Base-by-base conservation (phyloP, 2,329 filamentous ascomycete genomes). In the Trichoderma endophyticum region DNA sequence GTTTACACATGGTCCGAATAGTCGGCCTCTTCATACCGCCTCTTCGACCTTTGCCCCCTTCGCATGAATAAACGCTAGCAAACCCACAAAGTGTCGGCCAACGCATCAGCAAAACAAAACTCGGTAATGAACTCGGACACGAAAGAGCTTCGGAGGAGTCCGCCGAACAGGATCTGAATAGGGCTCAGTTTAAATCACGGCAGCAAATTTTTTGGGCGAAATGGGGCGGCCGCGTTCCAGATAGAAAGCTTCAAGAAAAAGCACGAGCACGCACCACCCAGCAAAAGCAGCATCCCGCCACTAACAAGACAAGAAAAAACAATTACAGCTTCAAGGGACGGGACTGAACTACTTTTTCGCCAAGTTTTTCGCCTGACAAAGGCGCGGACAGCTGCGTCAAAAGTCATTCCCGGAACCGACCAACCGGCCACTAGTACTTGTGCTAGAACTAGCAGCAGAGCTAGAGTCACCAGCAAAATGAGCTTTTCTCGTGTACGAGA, bases 151-250 rank as follows among this genome's bases (percentile, higher is more conserved):
- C 63, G 63, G 63, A 66, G 63, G 63, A 66, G 63, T 56, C 63
- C 63, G 63, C 63, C 63, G 63, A 66, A 51, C 15, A 39, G 36
- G 36, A 51, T 43, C 28, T 12, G n/a, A 60, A 32, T 12, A 12
- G 34, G 63, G 28, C 63, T 66, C 30, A 43, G 34, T 36, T 6
- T 15, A n/a, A 39, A 39, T 36, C 48, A 15, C 30, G 32, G 63
- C 30, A n/a, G 63, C 61, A 63, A 48, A 34, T 57, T 56, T 56
- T 36, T 51, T 36, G 43, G 3, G 51, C n/a, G 28, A 28, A 56
- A 66, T 36, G 63, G 63, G 30, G 48, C 48, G 48, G 30, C 63
- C 24, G 43, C 24, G 63, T 66, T 66, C 63, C 63, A 57, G 63
- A 66, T 66, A 66, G 24, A 66, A 51, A 51, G n/a, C 9, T n/a